Conservation (phyloP, 2,329 filamentous ascomycete genomes). For the Ophiocordyceps polyrhachis-furcata region DNA sequence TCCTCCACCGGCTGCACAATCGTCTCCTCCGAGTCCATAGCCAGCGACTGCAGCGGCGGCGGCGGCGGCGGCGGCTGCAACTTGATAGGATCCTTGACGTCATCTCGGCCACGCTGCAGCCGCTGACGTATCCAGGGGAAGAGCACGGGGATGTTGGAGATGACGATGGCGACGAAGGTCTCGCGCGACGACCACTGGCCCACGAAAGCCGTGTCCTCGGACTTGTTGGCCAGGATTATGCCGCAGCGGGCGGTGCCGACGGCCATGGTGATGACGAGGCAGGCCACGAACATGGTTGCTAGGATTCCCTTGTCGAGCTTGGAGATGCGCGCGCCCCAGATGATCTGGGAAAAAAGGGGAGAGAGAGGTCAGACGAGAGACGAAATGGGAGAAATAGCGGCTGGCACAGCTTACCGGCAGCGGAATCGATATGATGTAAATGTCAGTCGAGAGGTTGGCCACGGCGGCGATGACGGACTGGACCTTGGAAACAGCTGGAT, state of each 20-base stretch:
- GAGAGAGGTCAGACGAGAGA: too few species aligned
- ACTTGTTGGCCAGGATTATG: constrained; percentile 16
- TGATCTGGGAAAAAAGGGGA: constrained; percentile 12
- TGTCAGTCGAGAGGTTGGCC: constrained; percentile 33
- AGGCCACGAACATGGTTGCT: constrained; percentile 17
- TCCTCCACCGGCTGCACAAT: not conserved
- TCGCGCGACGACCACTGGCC: constrained; percentile 18
- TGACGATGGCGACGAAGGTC: constrained; percentile 21
- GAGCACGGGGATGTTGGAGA: constrained; percentile 5
- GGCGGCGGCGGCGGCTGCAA: not conserved
- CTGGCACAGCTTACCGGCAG: constrained; percentile 15
- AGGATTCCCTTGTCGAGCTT: constrained; percentile 17
- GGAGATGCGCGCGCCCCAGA: constrained; percentile 16
- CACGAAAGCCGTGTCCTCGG: not conserved
- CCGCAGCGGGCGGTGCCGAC: constrained; percentile 18
- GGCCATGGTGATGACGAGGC: constrained; percentile 19
- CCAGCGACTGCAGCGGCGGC: not conserved
- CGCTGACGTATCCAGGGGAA: not conserved
- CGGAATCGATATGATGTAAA: constrained; percentile 38
- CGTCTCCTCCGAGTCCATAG: not conserved
- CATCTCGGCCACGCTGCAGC: not conserved
- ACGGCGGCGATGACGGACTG: constrained; percentile 30
- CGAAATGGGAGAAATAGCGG: not conserved
- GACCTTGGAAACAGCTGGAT: constrained; percentile 27
- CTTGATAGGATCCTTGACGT: not conserved